phyloP scores from a whole-genome alignment of 192 early-diverging fungal species.

The Obelidium mucronatum region DNA sequence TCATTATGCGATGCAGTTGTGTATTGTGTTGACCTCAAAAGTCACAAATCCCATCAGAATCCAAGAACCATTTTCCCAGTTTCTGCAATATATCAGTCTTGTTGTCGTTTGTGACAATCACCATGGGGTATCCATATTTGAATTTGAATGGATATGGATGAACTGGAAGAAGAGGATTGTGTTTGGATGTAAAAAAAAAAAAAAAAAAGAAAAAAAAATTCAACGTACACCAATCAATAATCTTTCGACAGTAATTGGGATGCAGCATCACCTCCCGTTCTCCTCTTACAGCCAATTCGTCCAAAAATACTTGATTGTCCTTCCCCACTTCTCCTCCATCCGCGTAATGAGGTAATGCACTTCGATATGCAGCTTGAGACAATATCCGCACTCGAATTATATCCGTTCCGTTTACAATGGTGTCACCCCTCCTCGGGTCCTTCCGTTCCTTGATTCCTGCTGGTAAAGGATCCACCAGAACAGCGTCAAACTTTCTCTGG shows the following conservation, averaged over 20 bases:
- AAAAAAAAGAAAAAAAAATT: too few relatives aligned
- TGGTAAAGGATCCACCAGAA: slow-evolving; percentile 28
- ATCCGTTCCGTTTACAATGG: not conserved
- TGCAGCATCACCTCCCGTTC: not conserved
- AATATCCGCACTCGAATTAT: not conserved
- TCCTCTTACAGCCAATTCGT: not conserved
- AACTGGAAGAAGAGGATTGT: not conserved
- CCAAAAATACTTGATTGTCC: not conserved
- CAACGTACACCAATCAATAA: slow-evolving; percentile 3
- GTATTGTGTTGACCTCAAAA: not conserved
- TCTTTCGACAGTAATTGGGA: slow-evolving; percentile 13
- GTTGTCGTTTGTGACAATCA: not conserved
- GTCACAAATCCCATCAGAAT: not conserved
- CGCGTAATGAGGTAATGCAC: not conserved
- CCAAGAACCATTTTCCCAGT: not conserved
- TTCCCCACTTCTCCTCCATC: not conserved
- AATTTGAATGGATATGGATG: not conserved
- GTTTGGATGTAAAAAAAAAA: too few relatives aligned
- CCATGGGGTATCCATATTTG: not conserved
- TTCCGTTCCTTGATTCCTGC: not conserved
- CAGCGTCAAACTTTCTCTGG: not conserved
- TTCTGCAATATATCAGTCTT: not conserved
- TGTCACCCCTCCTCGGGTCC: not conserved
- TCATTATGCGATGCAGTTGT: not conserved
- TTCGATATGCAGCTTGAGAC: slow-evolving; percentile 21